Conservation (phyloP, 208 protist species). For the Crithidia acanthocephali region DNA sequence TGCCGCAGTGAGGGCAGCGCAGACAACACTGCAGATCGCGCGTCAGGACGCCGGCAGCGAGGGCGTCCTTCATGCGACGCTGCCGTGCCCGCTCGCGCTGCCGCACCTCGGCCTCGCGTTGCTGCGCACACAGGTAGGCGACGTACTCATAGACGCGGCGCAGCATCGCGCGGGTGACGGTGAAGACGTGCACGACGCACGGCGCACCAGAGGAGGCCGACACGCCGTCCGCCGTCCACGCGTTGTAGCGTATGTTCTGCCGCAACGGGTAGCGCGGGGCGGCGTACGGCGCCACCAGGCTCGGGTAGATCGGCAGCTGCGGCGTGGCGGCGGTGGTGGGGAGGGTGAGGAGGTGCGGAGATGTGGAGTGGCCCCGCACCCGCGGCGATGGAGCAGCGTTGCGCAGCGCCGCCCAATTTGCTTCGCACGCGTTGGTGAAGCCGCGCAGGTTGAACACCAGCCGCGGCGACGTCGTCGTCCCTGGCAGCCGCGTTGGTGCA, state of each 20-base stretch:
- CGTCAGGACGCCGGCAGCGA: constrained; percentile 22
- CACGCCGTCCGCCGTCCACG: constrained; percentile 37
- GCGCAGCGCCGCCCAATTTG: constrained; percentile 9
- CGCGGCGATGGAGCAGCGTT: constrained; percentile 1
- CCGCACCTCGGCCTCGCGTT: constrained; percentile 11
- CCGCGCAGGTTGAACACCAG: constrained; percentile 9
- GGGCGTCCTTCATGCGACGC: constrained; percentile 9
- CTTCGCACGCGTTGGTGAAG: constrained; percentile 10
- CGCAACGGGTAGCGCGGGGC: constrained; percentile 16
- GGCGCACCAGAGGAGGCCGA: constrained; percentile 29
- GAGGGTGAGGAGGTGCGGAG: not conserved
- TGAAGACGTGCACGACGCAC: constrained; percentile 40
- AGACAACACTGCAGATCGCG: constrained; percentile 25
- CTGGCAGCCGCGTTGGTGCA: not conserved
- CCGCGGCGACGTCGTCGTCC: not conserved
- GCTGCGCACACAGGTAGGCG: constrained; percentile 26
- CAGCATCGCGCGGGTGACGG: constrained; percentile 34
- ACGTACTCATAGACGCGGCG: constrained; percentile 38
- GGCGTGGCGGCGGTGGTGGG: not conserved
- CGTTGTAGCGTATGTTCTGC: constrained; percentile 33
- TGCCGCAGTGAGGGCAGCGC: constrained; percentile 32
- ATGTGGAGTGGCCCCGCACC: not conserved
- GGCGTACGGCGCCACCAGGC: constrained; percentile 24
- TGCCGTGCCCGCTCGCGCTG: constrained; percentile 10
- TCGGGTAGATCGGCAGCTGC: constrained; percentile 15